Percentiles rank a stretch among this genome's conserved stretches.
Evolutionary conservation across 1,284 basidiomycete species (phyloP).

Genomic region (Heliocybe sulcata): DNA sequence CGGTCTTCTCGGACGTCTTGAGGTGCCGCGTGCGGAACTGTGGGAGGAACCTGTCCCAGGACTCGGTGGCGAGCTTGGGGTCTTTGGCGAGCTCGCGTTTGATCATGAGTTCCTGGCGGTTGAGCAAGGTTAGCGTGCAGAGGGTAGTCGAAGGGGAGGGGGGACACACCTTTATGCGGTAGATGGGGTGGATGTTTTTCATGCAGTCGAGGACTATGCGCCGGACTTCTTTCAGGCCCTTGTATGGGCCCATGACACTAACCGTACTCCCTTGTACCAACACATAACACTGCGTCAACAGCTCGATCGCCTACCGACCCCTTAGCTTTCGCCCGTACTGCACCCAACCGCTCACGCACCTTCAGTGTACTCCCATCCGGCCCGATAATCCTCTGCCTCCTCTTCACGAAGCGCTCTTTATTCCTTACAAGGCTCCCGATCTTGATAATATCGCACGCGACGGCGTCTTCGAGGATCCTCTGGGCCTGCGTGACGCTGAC

Average conservation of each 20-base stretch:
- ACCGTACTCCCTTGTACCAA: constrained; percentile 98
- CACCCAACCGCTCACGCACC: constrained; percentile 34
- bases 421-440: constrained; percentile 93
- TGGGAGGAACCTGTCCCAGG: constrained; percentile 97
- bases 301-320: constrained; percentile 82
- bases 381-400: constrained; percentile 94
- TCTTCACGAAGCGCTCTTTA: constrained; percentile 96
- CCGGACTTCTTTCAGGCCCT: constrained; percentile 92
- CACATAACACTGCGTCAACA: constrained; percentile 95
- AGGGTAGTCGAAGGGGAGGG: constrained; percentile 3
- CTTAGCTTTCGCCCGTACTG: not conserved
- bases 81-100: constrained; percentile 97
- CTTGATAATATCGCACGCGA: constrained; percentile 97
- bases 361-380: constrained; percentile 96
- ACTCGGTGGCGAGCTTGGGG: constrained; percentile 89
- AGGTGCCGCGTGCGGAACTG: constrained; percentile 93
- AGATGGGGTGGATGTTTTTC: constrained; percentile 99
- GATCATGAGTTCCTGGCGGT: constrained; percentile 90
- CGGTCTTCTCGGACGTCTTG: constrained; percentile 88
- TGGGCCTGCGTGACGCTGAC: constrained; percentile 83
- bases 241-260: constrained; percentile 95
- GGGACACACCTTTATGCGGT: constrained; percentile 84
- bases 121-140: constrained; percentile 3
- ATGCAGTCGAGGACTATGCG: constrained; percentile 97
- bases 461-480: constrained; percentile 86